Base-by-base conservation (phyloP, 257 asterid species). In the Coffea canephora region DNA sequence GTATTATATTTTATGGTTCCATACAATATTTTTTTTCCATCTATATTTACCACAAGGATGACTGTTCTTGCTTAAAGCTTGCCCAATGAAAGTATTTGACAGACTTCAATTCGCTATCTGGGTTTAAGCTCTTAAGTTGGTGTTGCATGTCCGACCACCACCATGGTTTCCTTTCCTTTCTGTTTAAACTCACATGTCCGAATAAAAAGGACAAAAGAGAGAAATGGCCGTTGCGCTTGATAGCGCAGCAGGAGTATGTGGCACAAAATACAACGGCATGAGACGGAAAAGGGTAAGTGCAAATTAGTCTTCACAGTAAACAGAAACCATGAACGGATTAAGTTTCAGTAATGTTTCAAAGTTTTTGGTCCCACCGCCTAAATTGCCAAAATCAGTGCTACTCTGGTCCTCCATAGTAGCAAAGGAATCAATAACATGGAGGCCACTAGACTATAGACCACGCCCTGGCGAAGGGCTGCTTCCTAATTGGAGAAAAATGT, bases 351-450 rank as follows among this genome's bases (percentile, higher is more conserved):
- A 74, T 57, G 69, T 31, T 34, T 9, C 13, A 36, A 19, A 36
- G n/a, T 54, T 54, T 74, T 74, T 21, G 52, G 13, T 74, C 21
- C 79, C 59, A 61, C 59, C 43, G 61, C 48, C 57, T 75, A 21
- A 52, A 13, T 31, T 14, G 25, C 43, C 25, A 75, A 34, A n/a
- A 57, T 21, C 41, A 10, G 23, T 75, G 57, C 43, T 5, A 74
- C 69, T 21, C 59, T 55, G 9, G 34, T 62, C n/a, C 68, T 62
- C 16, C 68, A n/a, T 8, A n/a, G 25, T n/a, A 62, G 25, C 9
- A n/a, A 75, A 34, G 36, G 68, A 67, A 67, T 75, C 9, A 27
- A 55, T 55, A 74, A 75, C 46, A 34, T 65, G 62, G 19, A 74
- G 77, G 54, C 68, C 67, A 54, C 67, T 34, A 74, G 50, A 31